Conservation (phyloP, 805 yeast species). For the Saccharomycopsis guyanensis region DNA sequence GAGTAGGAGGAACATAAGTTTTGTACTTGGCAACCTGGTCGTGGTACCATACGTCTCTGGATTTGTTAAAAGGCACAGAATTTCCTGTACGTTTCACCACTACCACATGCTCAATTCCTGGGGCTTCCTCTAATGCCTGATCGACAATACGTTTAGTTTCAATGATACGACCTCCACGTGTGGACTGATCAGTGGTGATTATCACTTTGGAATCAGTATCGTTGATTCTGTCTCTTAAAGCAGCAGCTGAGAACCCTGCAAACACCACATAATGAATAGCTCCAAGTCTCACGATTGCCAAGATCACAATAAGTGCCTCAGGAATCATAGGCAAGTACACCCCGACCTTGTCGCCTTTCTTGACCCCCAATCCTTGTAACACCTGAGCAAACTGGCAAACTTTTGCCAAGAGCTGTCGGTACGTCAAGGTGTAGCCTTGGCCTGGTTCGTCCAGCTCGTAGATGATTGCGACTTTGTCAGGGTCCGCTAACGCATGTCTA, state of each 20-base stretch:
- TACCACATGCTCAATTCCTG: constrained; percentile 59
- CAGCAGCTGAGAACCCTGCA: constrained; percentile 73
- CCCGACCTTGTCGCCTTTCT: constrained; percentile 81
- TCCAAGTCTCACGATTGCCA: constrained; percentile 73
- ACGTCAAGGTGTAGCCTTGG: constrained; percentile 53
- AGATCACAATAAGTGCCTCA: constrained; percentile 62
- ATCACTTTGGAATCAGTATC: constrained; percentile 66
- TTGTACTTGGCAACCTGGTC: constrained; percentile 58
- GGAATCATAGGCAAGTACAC: constrained; percentile 82
- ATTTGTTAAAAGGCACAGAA: constrained; percentile 38
- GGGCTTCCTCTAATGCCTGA: constrained; percentile 61
- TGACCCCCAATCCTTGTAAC: constrained; percentile 54
- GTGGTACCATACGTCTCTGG: constrained; percentile 73
- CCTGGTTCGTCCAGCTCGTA: constrained; percentile 76
- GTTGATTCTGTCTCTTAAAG: constrained; percentile 59
- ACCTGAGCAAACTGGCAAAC: constrained; percentile 67
- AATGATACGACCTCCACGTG: constrained; percentile 73
- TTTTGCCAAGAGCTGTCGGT: constrained; percentile 59
- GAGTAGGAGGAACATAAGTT: constrained; percentile 61
- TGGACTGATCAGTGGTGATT: constrained; percentile 73
- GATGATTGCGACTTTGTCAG: constrained; percentile 63
- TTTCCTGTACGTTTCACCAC: constrained; percentile 67
- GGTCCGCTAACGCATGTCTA: constrained; percentile 63
- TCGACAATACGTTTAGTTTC: constrained; percentile 75
- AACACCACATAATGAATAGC: constrained; percentile 78